phyloP scores from a whole-genome alignment of 1,139 yeast genomes.

The Hyphopichia burtonii region DNA sequence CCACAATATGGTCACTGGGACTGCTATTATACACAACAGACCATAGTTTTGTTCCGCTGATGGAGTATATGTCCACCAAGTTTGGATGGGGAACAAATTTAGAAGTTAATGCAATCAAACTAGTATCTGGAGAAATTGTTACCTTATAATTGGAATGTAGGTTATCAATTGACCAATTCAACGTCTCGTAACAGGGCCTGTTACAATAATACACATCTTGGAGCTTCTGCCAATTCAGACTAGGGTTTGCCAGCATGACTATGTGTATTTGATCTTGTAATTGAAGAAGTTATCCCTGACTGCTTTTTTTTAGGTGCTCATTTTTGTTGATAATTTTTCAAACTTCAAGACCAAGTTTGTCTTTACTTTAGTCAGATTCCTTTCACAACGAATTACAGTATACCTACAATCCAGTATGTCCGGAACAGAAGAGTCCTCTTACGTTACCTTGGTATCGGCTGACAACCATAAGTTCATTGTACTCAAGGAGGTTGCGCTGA shows the following conservation, averaged over 20 bases:
- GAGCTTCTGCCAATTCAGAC: slow-evolving; percentile 61
- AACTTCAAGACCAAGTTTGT: too few relatives aligned
- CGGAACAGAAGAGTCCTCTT: slow-evolving; percentile 12
- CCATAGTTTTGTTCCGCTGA: slow-evolving; percentile 51
- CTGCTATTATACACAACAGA: slow-evolving; percentile 51
- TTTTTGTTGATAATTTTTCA: neutral
- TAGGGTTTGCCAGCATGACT: slow-evolving; percentile 37
- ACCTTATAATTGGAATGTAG: slow-evolving; percentile 28
- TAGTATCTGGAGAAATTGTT: slow-evolving; percentile 27
- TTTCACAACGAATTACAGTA: too few relatives aligned
- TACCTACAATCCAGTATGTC: too few relatives aligned
- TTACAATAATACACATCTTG: slow-evolving; percentile 60
- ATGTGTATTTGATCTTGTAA: neutral
- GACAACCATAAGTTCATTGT: slow-evolving; percentile 70
- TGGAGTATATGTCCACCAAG: slow-evolving; percentile 49
- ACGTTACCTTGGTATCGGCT: slow-evolving; percentile 70
- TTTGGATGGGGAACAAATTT: slow-evolving; percentile 31
- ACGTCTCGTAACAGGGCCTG: slow-evolving; percentile 40
- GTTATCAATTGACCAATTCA: slow-evolving; percentile 37
- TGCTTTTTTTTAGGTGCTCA: neutral
- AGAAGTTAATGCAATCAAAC: slow-evolving; percentile 39
- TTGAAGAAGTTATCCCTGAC: neutral
- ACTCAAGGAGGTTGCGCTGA: slow-evolving; percentile 73
- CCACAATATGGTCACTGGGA: slow-evolving; percentile 53
- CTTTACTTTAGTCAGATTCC: too few relatives aligned